Evolutionary conservation across 2,329 filamentous ascomycete species (phyloP).

Genomic region (Claviceps monticola): DNA sequence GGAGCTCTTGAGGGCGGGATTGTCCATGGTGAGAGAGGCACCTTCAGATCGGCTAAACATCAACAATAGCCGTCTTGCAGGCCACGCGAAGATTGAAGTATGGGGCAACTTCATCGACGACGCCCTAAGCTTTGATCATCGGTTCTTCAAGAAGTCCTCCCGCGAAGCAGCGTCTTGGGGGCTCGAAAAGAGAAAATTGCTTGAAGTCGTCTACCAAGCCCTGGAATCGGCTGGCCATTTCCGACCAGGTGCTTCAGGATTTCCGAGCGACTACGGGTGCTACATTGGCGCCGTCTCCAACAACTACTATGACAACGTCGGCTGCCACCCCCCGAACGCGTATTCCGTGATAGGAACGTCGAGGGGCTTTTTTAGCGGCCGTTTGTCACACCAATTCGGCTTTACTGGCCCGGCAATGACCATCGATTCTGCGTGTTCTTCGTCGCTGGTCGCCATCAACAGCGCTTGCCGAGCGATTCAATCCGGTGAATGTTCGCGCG

Average conservation of each 20-base stretch:
- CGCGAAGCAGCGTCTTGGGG: constrained; percentile 47
- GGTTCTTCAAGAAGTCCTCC: constrained; percentile 60
- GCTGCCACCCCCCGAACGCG: background rate
- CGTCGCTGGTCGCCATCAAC: constrained; percentile 3
- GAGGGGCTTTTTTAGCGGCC: constrained; percentile 2
- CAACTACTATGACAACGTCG: constrained; percentile 5
- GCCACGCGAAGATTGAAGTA: background rate
- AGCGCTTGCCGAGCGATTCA: constrained; percentile 2
- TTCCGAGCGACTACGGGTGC: background rate
- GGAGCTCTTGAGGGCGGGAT: constrained; percentile 8
- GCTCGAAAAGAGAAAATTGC: constrained; percentile 19
- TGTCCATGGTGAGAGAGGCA: background rate
- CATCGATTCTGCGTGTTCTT: constrained; percentile 6
- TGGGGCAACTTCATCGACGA: constrained; percentile 36
- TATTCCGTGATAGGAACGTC: constrained; percentile 1
- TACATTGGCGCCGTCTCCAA: constrained; percentile 2
- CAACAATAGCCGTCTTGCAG: background rate
- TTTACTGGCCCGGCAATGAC: constrained; percentile 2
- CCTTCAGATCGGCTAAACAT: background rate
- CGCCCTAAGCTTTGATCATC: constrained; percentile 49
- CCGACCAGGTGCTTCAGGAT: background rate
- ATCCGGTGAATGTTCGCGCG: constrained; percentile 43
- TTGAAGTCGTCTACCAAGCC: constrained; percentile 1
- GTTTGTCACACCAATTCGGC: constrained; percentile 4
- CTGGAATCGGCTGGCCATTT: background rate